Conservation (phyloP, 495 filamentous ascomycete species). For the Penicillium psychrofluorescens region DNA sequence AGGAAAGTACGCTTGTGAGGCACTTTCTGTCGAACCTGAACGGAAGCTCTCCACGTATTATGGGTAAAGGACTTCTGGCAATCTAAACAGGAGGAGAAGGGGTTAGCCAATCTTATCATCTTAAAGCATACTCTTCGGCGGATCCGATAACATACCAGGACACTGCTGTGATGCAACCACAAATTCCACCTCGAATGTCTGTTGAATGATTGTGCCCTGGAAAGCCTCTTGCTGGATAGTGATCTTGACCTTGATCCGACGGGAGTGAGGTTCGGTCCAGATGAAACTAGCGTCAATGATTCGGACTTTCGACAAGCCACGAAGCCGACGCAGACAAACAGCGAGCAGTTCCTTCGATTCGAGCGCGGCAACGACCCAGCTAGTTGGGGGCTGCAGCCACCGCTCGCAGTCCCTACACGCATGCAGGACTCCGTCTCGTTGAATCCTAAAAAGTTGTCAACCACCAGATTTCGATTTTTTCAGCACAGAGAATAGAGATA, state of each 20-base stretch:
- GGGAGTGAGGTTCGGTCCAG: slow-evolving; percentile 96
- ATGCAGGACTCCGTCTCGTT: slow-evolving; percentile 73
- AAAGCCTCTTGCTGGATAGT: slow-evolving; percentile 78
- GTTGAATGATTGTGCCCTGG: slow-evolving; percentile 74
- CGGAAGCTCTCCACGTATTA: slow-evolving; percentile 78
- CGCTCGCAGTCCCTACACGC: slow-evolving; percentile 87
- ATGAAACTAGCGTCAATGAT: slow-evolving; percentile 95
- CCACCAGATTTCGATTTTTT: background rate
- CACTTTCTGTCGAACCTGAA: slow-evolving; percentile 95
- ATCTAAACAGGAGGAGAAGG: slow-evolving; percentile 17
- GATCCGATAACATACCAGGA: slow-evolving; percentile 29
- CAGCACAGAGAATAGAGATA: background rate
- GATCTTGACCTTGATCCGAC: slow-evolving; percentile 84
- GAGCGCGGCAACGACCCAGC: slow-evolving; percentile 73
- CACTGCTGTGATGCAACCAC: slow-evolving; percentile 85
- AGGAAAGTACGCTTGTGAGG: slow-evolving; percentile 96
- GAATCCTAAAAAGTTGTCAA: slow-evolving; percentile 41
- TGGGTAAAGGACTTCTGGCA: slow-evolving; percentile 92
- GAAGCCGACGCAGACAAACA: slow-evolving; percentile 74
- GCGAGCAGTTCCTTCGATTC: slow-evolving; percentile 89
- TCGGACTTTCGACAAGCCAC: slow-evolving; percentile 74
- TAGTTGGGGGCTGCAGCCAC: slow-evolving; percentile 81
- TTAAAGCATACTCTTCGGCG: too few relatives aligned
- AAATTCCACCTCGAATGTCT: slow-evolving; percentile 90
- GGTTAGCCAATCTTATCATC: too few relatives aligned